phyloP scores from a whole-genome alignment of 2,329 filamentous ascomycete genomes.

The Hypoxylon sp. region DNA sequence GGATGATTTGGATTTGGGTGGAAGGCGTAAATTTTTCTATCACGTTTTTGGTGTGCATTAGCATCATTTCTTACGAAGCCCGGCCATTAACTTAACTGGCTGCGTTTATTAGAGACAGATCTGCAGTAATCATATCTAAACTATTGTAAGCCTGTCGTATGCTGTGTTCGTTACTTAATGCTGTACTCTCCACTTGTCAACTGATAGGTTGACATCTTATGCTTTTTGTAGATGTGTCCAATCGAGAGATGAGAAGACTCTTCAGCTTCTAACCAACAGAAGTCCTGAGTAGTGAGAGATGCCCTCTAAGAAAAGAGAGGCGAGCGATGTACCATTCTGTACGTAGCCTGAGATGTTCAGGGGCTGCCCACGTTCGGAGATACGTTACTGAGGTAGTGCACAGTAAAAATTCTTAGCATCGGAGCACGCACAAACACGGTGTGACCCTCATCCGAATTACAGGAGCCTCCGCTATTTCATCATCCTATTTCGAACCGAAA shows the following conservation, averaged over 20 bases:
- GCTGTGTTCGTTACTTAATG: slow-evolving; percentile 32
- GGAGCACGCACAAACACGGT: slow-evolving; percentile 34
- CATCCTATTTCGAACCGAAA: slow-evolving; percentile 39
- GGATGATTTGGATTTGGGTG: slow-evolving; percentile 38
- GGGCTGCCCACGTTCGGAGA: slow-evolving; percentile 7
- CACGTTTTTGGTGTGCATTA: slow-evolving; percentile 42
- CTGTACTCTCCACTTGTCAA: slow-evolving; percentile 27
- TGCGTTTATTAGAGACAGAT: slow-evolving; percentile 33
- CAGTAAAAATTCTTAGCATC: slow-evolving; percentile 23
- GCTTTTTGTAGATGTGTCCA: slow-evolving; percentile 34
- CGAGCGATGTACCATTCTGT: neutral
- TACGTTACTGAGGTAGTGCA: slow-evolving; percentile 8
- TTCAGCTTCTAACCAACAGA: slow-evolving; percentile 8
- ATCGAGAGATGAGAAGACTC: slow-evolving; percentile 16
- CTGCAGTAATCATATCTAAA: slow-evolving; percentile 38
- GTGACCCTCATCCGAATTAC: slow-evolving; percentile 30
- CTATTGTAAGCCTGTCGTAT: slow-evolving; percentile 38
- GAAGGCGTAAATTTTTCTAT: slow-evolving; percentile 29
- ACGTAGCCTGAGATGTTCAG: slow-evolving; percentile 13
- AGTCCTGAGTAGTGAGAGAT: slow-evolving; percentile 4
- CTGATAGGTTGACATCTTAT: slow-evolving; percentile 17
- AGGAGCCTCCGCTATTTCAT: slow-evolving; percentile 34
- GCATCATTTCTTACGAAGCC: slow-evolving; percentile 34
- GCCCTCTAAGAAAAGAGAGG: neutral
- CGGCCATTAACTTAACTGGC: slow-evolving; percentile 37